Conservation (phyloP, 768 basidiomycete genomes). For the Leccinum incarnatum region DNA sequence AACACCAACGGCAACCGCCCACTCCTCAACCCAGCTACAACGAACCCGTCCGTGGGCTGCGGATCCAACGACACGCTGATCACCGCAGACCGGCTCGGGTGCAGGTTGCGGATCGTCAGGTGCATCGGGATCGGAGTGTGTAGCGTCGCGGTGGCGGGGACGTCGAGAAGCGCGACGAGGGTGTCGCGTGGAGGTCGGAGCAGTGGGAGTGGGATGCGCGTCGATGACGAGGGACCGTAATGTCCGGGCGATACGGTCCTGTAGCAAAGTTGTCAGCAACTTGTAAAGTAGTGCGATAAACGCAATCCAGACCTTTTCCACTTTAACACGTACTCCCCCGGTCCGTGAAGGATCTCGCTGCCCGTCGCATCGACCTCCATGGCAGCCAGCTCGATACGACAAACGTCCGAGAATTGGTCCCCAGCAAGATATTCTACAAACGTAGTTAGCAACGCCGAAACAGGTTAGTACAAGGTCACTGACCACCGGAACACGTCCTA, state of each 20-base stretch:
- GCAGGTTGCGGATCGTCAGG: conserved; percentile 63
- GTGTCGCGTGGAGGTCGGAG: conserved; percentile 59
- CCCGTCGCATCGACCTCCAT: conserved; percentile 38
- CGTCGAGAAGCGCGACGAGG: conserved; percentile 62
- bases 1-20: conserved; percentile 70
- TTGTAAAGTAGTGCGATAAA: not conserved
- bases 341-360: conserved; percentile 39
- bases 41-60: conserved; percentile 67
- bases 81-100: conserved; percentile 62
- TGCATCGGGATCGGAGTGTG: conserved; percentile 59
- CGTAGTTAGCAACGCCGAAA: conserved; percentile 1
- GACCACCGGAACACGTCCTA: conserved; percentile 48
- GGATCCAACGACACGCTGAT: conserved; percentile 72
- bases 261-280: not conserved
- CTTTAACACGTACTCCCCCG: conserved; percentile 56
- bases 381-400: conserved; percentile 47
- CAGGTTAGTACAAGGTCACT: conserved; percentile 1
- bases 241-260: conserved; percentile 49
- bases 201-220: conserved; percentile 55
- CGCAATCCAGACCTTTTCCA: conserved; percentile 58
- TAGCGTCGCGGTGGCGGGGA: conserved; percentile 60
- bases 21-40: conserved; percentile 72
- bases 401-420: conserved; percentile 60
- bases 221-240: conserved; percentile 45
- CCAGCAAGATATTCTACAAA: conserved; percentile 57